Conservation (phyloP, 768 basidiomycete species). For the Rossbeevera mucosa region DNA sequence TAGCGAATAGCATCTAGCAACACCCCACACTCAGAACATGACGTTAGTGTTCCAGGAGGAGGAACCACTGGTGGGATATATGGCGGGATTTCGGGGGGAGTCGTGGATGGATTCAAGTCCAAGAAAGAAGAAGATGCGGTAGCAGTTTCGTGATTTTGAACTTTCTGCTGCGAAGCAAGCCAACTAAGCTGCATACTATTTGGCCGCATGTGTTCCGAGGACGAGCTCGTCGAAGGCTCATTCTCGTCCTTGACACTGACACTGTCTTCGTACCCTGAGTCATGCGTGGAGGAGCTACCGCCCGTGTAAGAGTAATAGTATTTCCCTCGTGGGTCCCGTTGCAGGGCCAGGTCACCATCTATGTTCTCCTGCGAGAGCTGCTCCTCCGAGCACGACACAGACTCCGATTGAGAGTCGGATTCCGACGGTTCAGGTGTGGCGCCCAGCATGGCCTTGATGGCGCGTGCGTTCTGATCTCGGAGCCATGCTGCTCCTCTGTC, state of each 20-base stretch:
- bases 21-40: slow-evolving; percentile 78
- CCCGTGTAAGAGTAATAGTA: slow-evolving; percentile 72
- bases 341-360: slow-evolving; percentile 60
- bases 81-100: slow-evolving; percentile 45
- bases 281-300: slow-evolving; percentile 47
- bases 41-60: slow-evolving; percentile 61
- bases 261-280: slow-evolving; percentile 52
- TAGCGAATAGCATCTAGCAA: slow-evolving; percentile 81
- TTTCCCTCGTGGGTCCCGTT: slow-evolving; percentile 63
- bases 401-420: slow-evolving; percentile 46
- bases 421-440: slow-evolving; percentile 53
- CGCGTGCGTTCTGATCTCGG: slow-evolving; percentile 71
- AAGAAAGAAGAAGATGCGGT: slow-evolving; percentile 13
- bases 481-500: slow-evolving; percentile 80
- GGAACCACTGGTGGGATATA: slow-evolving; percentile 45
- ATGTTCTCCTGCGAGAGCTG: slow-evolving; percentile 38
- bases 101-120: slow-evolving; percentile 14
- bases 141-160: slow-evolving; percentile 18
- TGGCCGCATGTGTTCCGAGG: slow-evolving; percentile 43
- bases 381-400: slow-evolving; percentile 27
- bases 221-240: slow-evolving; percentile 24
- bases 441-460: slow-evolving; percentile 58
- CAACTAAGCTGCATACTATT: slow-evolving; percentile 65
- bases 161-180: slow-evolving; percentile 52
- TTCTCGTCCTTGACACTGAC: slow-evolving; percentile 33